These are phyloP conservation scores for Brettanomyces nanus DNA, from an alignment of 805 yeast species.

Conservation along the genomic window DNA sequence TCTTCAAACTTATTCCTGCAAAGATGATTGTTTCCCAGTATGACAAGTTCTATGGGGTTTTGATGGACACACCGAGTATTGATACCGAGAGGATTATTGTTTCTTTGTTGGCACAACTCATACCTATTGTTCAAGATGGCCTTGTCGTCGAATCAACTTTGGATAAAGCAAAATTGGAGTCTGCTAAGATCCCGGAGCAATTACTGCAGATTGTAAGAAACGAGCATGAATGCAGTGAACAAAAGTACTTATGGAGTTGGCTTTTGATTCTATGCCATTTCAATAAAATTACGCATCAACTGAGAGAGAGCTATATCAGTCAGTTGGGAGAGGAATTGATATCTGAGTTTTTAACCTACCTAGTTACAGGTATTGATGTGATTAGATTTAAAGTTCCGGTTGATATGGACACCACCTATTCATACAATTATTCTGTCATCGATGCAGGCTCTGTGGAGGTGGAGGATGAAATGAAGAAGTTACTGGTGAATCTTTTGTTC, in stretches of 20 bases:
- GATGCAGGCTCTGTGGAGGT: conserved; percentile 9
- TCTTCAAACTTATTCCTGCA: conserved; percentile 20
- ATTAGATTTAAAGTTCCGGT: conserved; percentile 12
- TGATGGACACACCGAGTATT: conserved; percentile 21
- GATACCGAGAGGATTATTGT: conserved; percentile 39
- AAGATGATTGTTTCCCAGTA: conserved; percentile 26
- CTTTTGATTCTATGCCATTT: conserved; percentile 52
- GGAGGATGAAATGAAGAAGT: conserved; percentile 28
- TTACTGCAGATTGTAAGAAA: conserved; percentile 30
- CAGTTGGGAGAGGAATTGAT: conserved; percentile 49
- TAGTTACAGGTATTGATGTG: conserved; percentile 47
- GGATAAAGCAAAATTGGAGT: conserved; percentile 29
- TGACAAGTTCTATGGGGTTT: conserved; percentile 28
- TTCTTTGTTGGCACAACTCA: conserved; percentile 29
- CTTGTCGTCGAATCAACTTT: conserved; percentile 56
- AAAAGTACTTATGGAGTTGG: conserved; percentile 63
- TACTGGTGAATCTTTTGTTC: conserved; percentile 45
- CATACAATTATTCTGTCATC: conserved; percentile 17
- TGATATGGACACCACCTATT: conserved; percentile 17
- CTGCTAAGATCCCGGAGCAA: conserved; percentile 31
- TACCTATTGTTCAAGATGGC: conserved; percentile 45
- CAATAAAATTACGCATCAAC: conserved; percentile 52
- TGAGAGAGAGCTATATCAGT: conserved; percentile 51
- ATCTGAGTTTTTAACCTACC: conserved; percentile 39
- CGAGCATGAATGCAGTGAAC: conserved; percentile 28